Percentiles rank a stretch among this genome's conserved stretches.
phyloP scores from a whole-genome alignment of 73 alveolate species.

The Symbiodinium natans region DNA sequence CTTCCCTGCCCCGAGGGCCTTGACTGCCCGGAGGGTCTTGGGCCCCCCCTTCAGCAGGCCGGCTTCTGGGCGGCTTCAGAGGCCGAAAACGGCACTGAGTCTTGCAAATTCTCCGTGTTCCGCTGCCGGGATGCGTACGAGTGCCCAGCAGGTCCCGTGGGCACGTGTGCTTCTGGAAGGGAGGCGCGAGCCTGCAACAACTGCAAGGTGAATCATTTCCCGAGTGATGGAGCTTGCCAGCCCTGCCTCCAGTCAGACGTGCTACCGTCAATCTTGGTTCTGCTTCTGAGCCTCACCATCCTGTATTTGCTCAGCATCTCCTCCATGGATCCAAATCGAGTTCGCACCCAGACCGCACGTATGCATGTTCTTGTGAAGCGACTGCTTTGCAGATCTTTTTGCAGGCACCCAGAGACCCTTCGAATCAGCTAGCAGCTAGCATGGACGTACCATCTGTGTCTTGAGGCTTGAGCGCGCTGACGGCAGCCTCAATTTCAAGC shows the following conservation, averaged over 20 bases:
- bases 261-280: not conserved
- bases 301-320: slow-evolving; percentile 7
- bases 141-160: slow-evolving; percentile 35
- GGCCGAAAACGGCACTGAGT: not conserved
- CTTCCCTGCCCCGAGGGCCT: slow-evolving; percentile 28
- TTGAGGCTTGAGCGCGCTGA: slow-evolving; percentile 37
- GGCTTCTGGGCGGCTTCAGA: slow-evolving; percentile 44
- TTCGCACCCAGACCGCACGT: not conserved
- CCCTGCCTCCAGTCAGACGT: not conserved
- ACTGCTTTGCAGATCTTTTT: no score
- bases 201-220: slow-evolving; percentile 36
- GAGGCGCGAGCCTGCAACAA: slow-evolving; percentile 51
- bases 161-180: slow-evolving; percentile 11
- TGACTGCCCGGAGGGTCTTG: slow-evolving; percentile 38
- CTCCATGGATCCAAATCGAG: slow-evolving; percentile 46
- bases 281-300: not conserved
- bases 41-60: slow-evolving; percentile 33
- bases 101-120: slow-evolving; percentile 43
- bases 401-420: no score
- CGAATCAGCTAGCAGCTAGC: no score
- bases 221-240: slow-evolving; percentile 1
- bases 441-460: not conserved
- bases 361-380: no score
- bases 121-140: slow-evolving; percentile 55
- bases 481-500: slow-evolving; percentile 52